A percentile compares a stretch with the other conserved stretches of the same genome.
These are phyloP conservation scores for Cladorrhinum sp. DNA, from an alignment of 2,329 filamentous ascomycete genomes.

Conservation along the genomic window DNA sequence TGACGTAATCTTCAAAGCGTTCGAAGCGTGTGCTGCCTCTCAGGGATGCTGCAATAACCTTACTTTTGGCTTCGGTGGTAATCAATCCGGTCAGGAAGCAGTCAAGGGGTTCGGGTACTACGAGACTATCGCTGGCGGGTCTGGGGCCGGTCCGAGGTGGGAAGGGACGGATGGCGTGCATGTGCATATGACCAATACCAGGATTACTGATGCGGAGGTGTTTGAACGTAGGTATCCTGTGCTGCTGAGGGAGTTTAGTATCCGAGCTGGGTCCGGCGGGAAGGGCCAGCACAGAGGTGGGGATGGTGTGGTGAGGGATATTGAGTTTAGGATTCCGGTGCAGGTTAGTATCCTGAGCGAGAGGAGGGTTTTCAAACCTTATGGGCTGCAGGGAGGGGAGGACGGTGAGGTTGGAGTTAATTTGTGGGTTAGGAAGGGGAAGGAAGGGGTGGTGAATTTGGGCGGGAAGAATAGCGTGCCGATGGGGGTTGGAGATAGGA, in stretches of 20 bases:
- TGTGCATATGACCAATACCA: conserved; percentile 82
- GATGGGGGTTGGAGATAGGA: conserved; percentile 73
- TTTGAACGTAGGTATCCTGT: conserved; percentile 76
- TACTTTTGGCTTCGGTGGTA: conserved; percentile 78
- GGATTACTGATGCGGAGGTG: conserved; percentile 77
- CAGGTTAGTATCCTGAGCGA: conserved; percentile 79
- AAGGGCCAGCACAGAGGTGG: conserved; percentile 66
- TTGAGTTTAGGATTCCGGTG: conserved; percentile 75
- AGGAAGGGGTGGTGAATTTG: conserved; percentile 64
- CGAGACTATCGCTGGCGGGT: conserved; percentile 78
- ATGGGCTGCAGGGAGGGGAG: conserved; percentile 78
- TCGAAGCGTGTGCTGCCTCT: conserved; percentile 72
- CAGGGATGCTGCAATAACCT: conserved; percentile 84
- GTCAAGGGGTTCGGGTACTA: conserved; percentile 81
- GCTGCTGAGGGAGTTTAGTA: conserved; percentile 65
- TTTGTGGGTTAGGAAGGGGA: conserved; percentile 76
- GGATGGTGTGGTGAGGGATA: conserved; percentile 73
- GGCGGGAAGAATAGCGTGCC: conserved; percentile 76
- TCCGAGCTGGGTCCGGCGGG: conserved; percentile 63
- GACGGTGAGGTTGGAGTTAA: conserved; percentile 79
- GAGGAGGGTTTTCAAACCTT: conserved; percentile 71
- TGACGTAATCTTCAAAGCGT: conserved; percentile 78
- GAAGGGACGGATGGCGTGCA: conserved; percentile 74
- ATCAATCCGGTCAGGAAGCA: conserved; percentile 53
- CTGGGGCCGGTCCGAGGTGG: conserved; percentile 70